Base-by-base conservation (phyloP, 306 rosid genomes). In the Quercus glauca region DNA sequence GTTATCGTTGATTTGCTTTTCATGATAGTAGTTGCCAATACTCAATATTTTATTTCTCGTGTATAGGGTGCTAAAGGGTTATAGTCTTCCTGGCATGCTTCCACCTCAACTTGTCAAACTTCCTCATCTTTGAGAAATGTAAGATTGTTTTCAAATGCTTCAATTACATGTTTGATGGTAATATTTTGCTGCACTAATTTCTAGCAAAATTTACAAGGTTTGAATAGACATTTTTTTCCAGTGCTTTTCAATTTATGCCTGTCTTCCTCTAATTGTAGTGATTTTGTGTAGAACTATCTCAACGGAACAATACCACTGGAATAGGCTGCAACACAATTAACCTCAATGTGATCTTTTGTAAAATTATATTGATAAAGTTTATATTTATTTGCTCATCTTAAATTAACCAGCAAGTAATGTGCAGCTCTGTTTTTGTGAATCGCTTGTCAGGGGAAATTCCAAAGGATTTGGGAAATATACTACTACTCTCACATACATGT, bases 371-470 rank as follows among this genome's bases (percentile, higher is more conserved):
- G 19, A 76, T 25, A 55, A 31, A 35, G 26, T 76, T 71, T 80
- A 73, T 63, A 56, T 81, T 73, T 13, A n/a, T 12, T 64, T 79
- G 65, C 67, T 81, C 26, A 15, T 75, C 76, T 73, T 77, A 45
- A 76, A 79, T 74, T 84, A 74, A 85, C 76, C 73, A 41, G 74
- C 78, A 78, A 25, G 33, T 82, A 57, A 61, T 71, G 35, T 85
- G 90, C 94, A 94, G 97, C 73, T 89, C 97, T 77, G 67, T 91
- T 79, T 81, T 85, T 43, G 97, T 76, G 60, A 94, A 94, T 85
- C 91, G 90, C 71, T 74, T 94, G 55, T 92, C 98, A 5, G 98
- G 98, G 75, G 82, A 82, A 84, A 90, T 94, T 89, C 97, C 97
- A 15, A 77, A 71, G 85, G 91, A 71, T 77, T 76, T 94, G 88